Evolutionary conservation across 2,329 filamentous ascomycete genomes (phyloP).

Genomic region (Neonectria coccinea): DNA sequence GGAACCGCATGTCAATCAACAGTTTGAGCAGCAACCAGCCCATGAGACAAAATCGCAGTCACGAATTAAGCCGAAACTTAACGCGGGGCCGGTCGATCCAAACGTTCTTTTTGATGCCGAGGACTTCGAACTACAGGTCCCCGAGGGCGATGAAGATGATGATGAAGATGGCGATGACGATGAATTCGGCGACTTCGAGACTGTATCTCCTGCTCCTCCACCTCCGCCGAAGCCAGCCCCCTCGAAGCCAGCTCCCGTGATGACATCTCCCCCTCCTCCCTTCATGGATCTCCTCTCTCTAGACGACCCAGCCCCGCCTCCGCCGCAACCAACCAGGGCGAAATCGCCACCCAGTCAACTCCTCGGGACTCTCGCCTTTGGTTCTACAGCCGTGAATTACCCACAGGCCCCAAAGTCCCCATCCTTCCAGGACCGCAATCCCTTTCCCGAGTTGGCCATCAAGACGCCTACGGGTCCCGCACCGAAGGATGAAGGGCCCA

Average conservation of each 20-base stretch:
- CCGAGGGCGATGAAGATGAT: conserved; percentile 57
- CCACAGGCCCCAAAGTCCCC: conserved; percentile 63
- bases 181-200: conserved; percentile 71
- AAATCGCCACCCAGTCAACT: conserved; percentile 50
- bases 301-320: conserved; percentile 47
- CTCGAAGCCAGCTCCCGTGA: conserved; percentile 32
- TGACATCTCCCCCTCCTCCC: conserved; percentile 33
- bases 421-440: conserved; percentile 65
- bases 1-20: conserved; percentile 28
- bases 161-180: conserved; percentile 64
- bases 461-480: conserved; percentile 55
- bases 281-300: conserved; percentile 57
- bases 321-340: conserved; percentile 23
- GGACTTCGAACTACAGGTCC: conserved; percentile 59
- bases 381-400: conserved; percentile 48
- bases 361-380: conserved; percentile 46
- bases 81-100: conserved; percentile 51
- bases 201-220: conserved; percentile 47
- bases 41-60: conserved; percentile 15
- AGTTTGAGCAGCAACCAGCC: conserved; percentile 13
- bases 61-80: conserved; percentile 41
- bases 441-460: conserved; percentile 62
- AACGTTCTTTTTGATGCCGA: conserved; percentile 76
- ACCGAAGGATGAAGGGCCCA: conserved; percentile 50
- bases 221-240: conserved; percentile 25